Evolutionary conservation across 352 stramenopile genomes (phyloP).

Genomic region (Phytophthora megakarya): DNA sequence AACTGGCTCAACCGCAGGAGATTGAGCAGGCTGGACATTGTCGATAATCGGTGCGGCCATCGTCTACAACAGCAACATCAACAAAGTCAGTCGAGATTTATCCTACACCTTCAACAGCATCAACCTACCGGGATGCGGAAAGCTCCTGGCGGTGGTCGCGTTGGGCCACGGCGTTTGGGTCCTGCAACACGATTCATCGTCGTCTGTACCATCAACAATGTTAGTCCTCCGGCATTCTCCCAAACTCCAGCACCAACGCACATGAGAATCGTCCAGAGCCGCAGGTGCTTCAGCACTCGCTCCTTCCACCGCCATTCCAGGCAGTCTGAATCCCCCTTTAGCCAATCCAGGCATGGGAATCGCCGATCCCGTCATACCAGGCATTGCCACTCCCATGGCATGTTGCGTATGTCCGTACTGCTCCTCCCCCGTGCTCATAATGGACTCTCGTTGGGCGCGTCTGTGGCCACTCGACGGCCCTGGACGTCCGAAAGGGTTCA

Average conservation of each 20-base stretch:
- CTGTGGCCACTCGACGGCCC: slow-evolving; percentile 44
- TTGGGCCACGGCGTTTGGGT: slow-evolving; percentile 78
- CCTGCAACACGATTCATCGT: slow-evolving; percentile 80
- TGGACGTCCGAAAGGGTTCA: slow-evolving; percentile 77
- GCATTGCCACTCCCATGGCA: slow-evolving; percentile 77
- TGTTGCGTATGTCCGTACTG: slow-evolving; percentile 76
- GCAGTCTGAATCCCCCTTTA: slow-evolving; percentile 68
- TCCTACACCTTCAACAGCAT: slow-evolving; percentile 1
- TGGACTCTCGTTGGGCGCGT: slow-evolving; percentile 45
- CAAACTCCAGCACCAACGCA: slow-evolving; percentile 35
- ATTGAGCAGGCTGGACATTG: slow-evolving; percentile 30
- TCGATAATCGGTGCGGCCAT: slow-evolving; percentile 45
- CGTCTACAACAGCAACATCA: slow-evolving; percentile 36
- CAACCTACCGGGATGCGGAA: slow-evolving; percentile 60
- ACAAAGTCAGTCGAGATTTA: slow-evolving; percentile 16
- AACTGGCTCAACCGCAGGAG: slow-evolving; percentile 4
- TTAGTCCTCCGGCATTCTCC: slow-evolving; percentile 12
- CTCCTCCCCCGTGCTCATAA: slow-evolving; percentile 84
- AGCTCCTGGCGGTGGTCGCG: slow-evolving; percentile 62
- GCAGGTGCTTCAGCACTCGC: slow-evolving; percentile 34
- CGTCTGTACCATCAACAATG: slow-evolving; percentile 40
- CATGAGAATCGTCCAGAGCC: slow-evolving; percentile 64
- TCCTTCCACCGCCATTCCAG: slow-evolving; percentile 57
- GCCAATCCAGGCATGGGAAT: slow-evolving; percentile 85
- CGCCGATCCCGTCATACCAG: slow-evolving; percentile 71